Conservation (phyloP, 2,329 filamentous ascomycete genomes). For the Cytospora schulzeri region DNA sequence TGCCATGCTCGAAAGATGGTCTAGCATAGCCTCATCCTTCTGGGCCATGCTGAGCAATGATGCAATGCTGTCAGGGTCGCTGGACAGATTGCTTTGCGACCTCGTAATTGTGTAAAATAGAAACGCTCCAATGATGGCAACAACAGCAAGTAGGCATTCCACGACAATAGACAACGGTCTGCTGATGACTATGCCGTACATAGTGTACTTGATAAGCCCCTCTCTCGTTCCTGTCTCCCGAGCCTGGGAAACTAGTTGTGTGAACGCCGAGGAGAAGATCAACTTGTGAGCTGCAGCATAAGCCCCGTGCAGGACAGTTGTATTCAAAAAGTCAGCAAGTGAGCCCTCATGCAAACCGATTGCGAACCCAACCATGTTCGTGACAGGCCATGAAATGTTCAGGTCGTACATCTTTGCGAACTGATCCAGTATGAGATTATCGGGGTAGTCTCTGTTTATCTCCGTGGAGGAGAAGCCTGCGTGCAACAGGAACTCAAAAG, state of each 20-base stretch:
- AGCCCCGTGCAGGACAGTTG: slow-evolving; percentile 1
- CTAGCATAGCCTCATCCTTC: slow-evolving; percentile 21
- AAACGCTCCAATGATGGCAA: slow-evolving; percentile 26
- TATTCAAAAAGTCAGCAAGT: slow-evolving; percentile 25
- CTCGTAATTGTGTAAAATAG: slow-evolving; percentile 29
- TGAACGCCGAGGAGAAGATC: slow-evolving; percentile 36
- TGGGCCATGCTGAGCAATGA: slow-evolving; percentile 32
- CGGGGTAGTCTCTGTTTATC: slow-evolving; percentile 32
- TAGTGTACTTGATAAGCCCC: slow-evolving; percentile 24
- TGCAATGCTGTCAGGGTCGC: slow-evolving; percentile 35
- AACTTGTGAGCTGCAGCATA: slow-evolving; percentile 36
- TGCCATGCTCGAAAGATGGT: slow-evolving; percentile 18
- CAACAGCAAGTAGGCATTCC: slow-evolving; percentile 34
- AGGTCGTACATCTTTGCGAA: slow-evolving; percentile 27
- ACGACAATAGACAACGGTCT: slow-evolving; percentile 36
- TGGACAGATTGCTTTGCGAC: slow-evolving; percentile 29
- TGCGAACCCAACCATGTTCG: slow-evolving; percentile 40
- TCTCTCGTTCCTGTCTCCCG: neutral
- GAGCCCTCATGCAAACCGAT: slow-evolving; percentile 34
- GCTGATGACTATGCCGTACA: slow-evolving; percentile 39
- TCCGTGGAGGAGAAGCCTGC: slow-evolving; percentile 32
- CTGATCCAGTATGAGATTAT: slow-evolving; percentile 33
- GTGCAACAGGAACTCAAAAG: slow-evolving; percentile 39
- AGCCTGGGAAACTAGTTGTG: slow-evolving; percentile 25
- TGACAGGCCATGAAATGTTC: slow-evolving; percentile 29